These are phyloP conservation scores for Psophocarpus tetragonolobus DNA, from an alignment of 306 rosid species.

Conservation along the genomic window DNA sequence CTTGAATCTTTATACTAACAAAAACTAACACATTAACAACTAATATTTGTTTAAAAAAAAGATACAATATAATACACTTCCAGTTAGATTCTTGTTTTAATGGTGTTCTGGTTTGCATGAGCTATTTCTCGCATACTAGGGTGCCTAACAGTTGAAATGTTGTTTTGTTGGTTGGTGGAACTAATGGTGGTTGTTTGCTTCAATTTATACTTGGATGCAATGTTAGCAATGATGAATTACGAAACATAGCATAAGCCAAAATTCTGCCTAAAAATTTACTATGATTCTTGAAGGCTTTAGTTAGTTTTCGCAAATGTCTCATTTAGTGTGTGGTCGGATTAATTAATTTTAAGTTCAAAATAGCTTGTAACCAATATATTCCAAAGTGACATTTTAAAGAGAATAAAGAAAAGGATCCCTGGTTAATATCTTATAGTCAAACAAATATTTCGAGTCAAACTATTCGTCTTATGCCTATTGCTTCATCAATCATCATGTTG, in stretches of 20 bases:
- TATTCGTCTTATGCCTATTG: not conserved
- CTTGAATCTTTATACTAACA: no score
- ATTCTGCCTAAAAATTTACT: no score
- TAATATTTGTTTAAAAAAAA: no score
- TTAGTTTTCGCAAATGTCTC: not conserved
- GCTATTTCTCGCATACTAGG: not conserved
- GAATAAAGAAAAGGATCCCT: not conserved
- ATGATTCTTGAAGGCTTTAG: not conserved
- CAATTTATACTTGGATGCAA: not conserved
- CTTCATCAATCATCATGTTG: not conserved
- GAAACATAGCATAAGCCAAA: no score
- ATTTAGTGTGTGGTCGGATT: not conserved
- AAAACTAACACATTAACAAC: no score
- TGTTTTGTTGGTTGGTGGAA: not conserved
- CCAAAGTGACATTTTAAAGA: not conserved
- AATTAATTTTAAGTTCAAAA: not conserved
- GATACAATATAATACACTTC: no score
- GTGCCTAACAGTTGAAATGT: not conserved
- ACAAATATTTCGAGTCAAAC: not conserved
- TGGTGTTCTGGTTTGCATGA: not conserved
- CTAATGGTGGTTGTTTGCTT: not conserved
- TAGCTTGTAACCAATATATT: not conserved
- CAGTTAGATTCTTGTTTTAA: not conserved
- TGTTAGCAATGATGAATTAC: no score
- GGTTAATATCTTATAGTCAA: not conserved